Percentiles rank a stretch among this genome's conserved stretches.
These are phyloP conservation scores for Carex kokanica DNA, from an alignment of 176 grass and related monocot genomes.

Conservation along the genomic window DNA sequence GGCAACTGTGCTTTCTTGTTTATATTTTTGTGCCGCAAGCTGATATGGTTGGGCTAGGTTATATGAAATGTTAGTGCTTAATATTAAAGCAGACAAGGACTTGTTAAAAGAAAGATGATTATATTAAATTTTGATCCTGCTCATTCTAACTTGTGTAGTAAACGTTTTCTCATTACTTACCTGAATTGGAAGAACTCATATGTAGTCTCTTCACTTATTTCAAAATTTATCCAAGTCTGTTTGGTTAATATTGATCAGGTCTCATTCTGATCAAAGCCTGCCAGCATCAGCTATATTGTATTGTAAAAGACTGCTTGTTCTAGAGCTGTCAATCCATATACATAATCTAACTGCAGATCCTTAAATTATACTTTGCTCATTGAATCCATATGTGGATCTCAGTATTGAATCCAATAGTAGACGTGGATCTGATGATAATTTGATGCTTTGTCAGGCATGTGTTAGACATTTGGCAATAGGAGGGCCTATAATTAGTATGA, in stretches of 20 bases:
- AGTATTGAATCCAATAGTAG: not conserved
- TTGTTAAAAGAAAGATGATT: not conserved
- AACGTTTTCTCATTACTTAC: not conserved
- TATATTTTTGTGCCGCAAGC: not conserved
- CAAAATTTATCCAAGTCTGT: not conserved
- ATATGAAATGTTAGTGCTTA: not conserved
- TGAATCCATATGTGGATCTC: not conserved
- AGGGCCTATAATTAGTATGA: not conserved
- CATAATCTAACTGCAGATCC: not conserved
- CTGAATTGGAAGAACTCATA: not conserved
- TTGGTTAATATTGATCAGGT: not conserved
- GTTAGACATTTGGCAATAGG: constrained; percentile 9
- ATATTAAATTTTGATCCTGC: not conserved
- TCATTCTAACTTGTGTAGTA: not conserved
- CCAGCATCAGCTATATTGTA: not conserved
- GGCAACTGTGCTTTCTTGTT: not conserved
- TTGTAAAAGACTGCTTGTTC: not conserved
- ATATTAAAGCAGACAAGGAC: not conserved
- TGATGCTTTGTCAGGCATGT: not conserved
- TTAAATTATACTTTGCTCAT: not conserved
- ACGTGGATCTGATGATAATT: not conserved
- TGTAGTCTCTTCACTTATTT: not conserved
- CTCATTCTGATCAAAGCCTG: not conserved
- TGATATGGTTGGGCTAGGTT: not conserved
- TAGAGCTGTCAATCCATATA: not conserved